phyloP scores from a whole-genome alignment of 768 basidiomycete species.

The Guyanaporus albipodus region DNA sequence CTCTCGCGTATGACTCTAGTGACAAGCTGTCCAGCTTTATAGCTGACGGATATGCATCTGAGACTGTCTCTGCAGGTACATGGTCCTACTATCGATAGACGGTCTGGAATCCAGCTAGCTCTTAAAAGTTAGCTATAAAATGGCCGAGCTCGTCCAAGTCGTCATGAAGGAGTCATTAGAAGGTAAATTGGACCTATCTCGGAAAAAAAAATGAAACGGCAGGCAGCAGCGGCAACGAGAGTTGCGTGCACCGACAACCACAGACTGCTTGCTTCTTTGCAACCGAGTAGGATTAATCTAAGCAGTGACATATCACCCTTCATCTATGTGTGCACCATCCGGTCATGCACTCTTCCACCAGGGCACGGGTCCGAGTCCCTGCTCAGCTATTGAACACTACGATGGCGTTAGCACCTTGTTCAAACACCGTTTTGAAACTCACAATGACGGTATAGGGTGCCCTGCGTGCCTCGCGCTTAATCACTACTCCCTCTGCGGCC shows the following conservation, averaged over 20 bases:
- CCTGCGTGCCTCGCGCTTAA: slow-evolving; percentile 44
- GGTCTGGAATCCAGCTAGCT: no score
- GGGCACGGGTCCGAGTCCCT: slow-evolving; percentile 69
- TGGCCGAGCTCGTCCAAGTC: no score
- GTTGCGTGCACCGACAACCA: slow-evolving; percentile 1
- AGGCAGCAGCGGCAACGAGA: background rate
- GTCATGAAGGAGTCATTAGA: no score
- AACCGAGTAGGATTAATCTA: background rate
- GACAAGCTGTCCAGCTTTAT: no score
- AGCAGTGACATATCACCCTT: slow-evolving; percentile 26
- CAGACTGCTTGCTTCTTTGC: background rate
- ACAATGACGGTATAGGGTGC: slow-evolving; percentile 73
- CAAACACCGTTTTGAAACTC: no score
- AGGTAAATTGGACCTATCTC: background rate
- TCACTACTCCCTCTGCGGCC: slow-evolving; percentile 62
- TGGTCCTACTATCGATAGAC: no score
- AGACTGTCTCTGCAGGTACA: no score
- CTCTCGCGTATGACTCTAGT: no score
- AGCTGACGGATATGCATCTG: no score
- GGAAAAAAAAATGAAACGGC: background rate
- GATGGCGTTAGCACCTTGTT: background rate
- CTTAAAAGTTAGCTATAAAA: no score
- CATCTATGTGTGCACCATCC: slow-evolving; percentile 39
- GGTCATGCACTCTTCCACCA: slow-evolving; percentile 66
- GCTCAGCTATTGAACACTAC: slow-evolving; percentile 84